A percentile compares a stretch with the other conserved stretches of the same genome.
phyloP scores from a whole-genome alignment of 2,329 filamentous ascomycete genomes.

The Trichoderma asperellum region DNA sequence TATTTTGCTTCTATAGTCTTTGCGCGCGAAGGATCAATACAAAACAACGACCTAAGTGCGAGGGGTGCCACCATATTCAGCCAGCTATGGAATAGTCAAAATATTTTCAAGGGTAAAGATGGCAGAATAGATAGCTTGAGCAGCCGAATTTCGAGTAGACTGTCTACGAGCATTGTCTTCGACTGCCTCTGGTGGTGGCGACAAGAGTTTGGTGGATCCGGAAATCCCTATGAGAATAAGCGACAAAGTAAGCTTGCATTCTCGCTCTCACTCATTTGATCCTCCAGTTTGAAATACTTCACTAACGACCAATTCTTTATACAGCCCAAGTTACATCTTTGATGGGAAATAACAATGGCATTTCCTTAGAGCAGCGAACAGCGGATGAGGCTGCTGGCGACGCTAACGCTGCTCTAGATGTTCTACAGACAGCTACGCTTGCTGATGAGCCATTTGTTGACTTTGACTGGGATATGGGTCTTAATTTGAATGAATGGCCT shows the following conservation, averaged over 20 bases:
- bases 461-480: slow-evolving; percentile 16
- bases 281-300: background rate
- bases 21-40: slow-evolving; percentile 39
- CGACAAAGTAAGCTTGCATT: slow-evolving; percentile 10
- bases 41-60: slow-evolving; percentile 53
- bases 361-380: background rate
- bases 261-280: background rate
- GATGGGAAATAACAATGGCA: background rate
- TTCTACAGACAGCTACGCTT: background rate
- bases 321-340: background rate
- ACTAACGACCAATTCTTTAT: background rate
- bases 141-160: slow-evolving; percentile 52
- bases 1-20: slow-evolving; percentile 19
- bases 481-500: slow-evolving; percentile 15
- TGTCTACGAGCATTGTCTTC: slow-evolving; percentile 59
- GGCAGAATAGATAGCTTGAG: slow-evolving; percentile 25
- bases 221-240: slow-evolving; percentile 31
- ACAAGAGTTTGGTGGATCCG: slow-evolving; percentile 44
- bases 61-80: slow-evolving; percentile 58
- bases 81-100: slow-evolving; percentile 53
- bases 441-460: slow-evolving; percentile 19
- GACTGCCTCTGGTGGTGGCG: slow-evolving; percentile 62
- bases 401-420: background rate
- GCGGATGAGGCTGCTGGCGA: background rate
- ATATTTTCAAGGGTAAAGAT: slow-evolving; percentile 26